Percentiles rank a stretch among this genome's conserved stretches.
phyloP scores from a whole-genome alignment of 805 yeast species.

The Scheffersomyces amazonensis region DNA sequence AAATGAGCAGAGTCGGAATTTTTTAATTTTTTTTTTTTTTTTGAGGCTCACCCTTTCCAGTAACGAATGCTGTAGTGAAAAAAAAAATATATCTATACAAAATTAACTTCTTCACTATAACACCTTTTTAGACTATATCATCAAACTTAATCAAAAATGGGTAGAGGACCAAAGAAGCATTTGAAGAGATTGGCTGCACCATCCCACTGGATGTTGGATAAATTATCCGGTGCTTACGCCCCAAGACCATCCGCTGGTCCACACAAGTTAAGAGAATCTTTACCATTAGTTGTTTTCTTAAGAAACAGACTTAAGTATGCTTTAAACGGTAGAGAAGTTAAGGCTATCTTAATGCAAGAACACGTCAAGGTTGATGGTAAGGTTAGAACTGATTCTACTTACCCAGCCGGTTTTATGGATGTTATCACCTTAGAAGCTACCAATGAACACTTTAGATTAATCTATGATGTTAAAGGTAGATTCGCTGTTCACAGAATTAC shows the following conservation, averaged over 20 bases:
- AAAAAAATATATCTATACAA: background rate
- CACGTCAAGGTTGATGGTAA: conserved; percentile 98
- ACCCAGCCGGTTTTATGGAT: conserved; percentile 99
- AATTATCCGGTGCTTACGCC: conserved; percentile 98
- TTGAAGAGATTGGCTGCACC: conserved; percentile 99
- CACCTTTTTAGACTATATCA: background rate
- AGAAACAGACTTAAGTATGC: conserved; percentile 99
- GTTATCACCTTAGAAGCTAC: conserved; percentile 96
- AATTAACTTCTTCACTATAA: background rate
- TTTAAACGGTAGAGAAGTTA: conserved; percentile 97
- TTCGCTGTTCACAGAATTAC: conserved; percentile 99
- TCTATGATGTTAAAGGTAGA: conserved; percentile 98
- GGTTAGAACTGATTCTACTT: conserved; percentile 98
- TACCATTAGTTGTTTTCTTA: conserved; percentile 93
- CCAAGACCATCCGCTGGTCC: conserved; percentile 99
- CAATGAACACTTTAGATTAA: conserved; percentile 98
- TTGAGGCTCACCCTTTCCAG: background rate
- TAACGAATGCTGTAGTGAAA: conserved; percentile 3
- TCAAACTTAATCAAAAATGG: conserved; percentile 12
- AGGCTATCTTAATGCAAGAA: conserved; percentile 97
- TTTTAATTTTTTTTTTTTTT: no score
- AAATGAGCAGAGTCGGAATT: no score
- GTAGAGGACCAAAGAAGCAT: conserved; percentile 75
- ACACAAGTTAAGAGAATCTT: conserved; percentile 97
- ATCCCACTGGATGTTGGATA: conserved; percentile 99